These are phyloP conservation scores for Rhizopogon vesiculosus DNA, from an alignment of 768 basidiomycete species.

Conservation along the genomic window DNA sequence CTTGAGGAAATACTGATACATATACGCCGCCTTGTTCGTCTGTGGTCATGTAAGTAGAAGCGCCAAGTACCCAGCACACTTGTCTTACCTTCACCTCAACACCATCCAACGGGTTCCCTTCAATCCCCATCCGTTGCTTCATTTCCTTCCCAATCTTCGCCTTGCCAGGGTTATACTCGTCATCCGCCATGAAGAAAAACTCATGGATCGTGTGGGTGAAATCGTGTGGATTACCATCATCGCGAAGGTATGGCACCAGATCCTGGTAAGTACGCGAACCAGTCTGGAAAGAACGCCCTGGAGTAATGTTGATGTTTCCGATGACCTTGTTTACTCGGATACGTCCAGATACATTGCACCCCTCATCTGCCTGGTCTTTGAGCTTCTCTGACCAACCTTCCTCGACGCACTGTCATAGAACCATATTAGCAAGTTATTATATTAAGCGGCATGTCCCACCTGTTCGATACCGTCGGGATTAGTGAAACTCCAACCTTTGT, in stretches of 20 bases:
- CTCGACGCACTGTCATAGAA: conserved; percentile 62
- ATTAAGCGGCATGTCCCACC: conserved; percentile 40
- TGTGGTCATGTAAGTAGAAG: conserved; percentile 20
- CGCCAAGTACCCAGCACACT: background rate
- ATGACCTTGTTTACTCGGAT: conserved; percentile 96
- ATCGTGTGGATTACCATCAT: conserved; percentile 85
- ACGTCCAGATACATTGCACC: conserved; percentile 89
- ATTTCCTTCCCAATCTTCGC: conserved; percentile 55
- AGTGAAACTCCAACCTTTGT: conserved; percentile 92
- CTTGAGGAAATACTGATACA: conserved; percentile 99
- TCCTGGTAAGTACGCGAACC: conserved; percentile 77
- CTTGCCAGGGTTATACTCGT: conserved; percentile 73
- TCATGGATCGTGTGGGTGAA: conserved; percentile 87
- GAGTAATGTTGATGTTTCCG: conserved; percentile 93
- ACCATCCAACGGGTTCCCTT: conserved; percentile 71
- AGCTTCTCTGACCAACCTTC: conserved; percentile 97
- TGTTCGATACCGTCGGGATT: conserved; percentile 92
- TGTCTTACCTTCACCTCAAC: conserved; percentile 51
- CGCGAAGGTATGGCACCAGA: conserved; percentile 90
- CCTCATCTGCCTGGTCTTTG: conserved; percentile 87
- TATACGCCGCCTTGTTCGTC: conserved; percentile 80
- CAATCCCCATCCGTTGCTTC: conserved; percentile 70
- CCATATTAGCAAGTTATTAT: background rate
- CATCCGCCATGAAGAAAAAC: conserved; percentile 75
- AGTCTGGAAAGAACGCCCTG: conserved; percentile 92